These are phyloP conservation scores for Phytophthora parvispora DNA, from an alignment of 352 stramenopile genomes.

Conservation along the genomic window DNA sequence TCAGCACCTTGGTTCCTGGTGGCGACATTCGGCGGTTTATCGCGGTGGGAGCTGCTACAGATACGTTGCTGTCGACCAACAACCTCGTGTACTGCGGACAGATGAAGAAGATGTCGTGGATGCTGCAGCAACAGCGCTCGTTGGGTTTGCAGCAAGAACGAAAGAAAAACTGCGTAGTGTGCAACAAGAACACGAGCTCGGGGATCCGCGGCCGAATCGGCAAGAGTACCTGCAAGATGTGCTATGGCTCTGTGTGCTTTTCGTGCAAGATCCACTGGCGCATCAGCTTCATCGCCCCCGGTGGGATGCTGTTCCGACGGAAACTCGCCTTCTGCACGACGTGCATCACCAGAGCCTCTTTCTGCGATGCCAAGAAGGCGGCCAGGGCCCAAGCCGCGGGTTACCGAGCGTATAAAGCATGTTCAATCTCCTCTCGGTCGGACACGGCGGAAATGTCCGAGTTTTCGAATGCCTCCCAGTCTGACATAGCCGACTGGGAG, in stretches of 20 bases:
- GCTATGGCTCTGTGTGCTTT: constrained; percentile 23
- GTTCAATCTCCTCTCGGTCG: neutral
- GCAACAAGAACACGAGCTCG: constrained; percentile 6
- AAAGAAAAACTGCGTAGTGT: constrained; percentile 10
- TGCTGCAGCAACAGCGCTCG: constrained; percentile 11
- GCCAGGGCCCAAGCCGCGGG: constrained; percentile 3
- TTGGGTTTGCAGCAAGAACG: constrained; percentile 5
- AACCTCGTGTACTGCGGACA: constrained; percentile 33
- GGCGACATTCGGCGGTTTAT: constrained; percentile 13
- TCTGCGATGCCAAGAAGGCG: constrained; percentile 5
- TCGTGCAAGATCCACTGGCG: constrained; percentile 28
- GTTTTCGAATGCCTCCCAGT: neutral
- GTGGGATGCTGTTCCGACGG: constrained; percentile 21
- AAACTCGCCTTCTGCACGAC: constrained; percentile 37
- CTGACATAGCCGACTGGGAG: neutral
- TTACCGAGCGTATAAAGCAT: neutral
- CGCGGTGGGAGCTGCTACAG: neutral
- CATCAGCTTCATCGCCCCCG: constrained; percentile 27
- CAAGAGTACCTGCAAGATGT: constrained; percentile 24
- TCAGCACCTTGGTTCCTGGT: constrained; percentile 30
- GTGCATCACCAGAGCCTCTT: constrained; percentile 25
- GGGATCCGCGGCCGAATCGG: constrained; percentile 19
- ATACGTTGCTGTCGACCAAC: constrained; percentile 12
- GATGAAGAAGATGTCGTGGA: constrained; percentile 42
- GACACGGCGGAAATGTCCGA: neutral